Base-by-base conservation (phyloP, 2,329 filamentous ascomycete genomes). In the Ophidiomyces ophidiicola region DNA sequence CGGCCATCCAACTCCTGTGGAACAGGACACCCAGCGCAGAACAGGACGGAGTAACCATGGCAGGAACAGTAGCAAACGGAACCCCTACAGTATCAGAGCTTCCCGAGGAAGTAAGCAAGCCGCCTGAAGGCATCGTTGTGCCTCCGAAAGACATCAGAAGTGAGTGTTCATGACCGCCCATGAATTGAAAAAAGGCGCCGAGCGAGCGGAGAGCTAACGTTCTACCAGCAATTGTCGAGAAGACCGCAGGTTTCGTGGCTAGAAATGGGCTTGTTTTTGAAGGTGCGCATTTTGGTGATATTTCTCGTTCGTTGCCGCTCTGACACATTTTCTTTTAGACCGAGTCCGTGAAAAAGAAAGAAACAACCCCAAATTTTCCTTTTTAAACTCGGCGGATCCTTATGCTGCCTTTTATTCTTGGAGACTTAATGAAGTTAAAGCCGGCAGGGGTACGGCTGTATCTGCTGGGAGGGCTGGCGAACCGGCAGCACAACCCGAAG, bases 341-440 rank as follows among this genome's bases (percentile, higher is more conserved):
- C 78, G 81, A 50, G 81, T 98, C 49, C 79, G 83, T 53, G 78
- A 87, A 49, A 92, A 90, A 62, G 81, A 93, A 58, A 74, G 75
- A 51, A 71, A 71, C 49, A 90, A 92, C 54, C 75, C 83, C n/a
- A 93, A 92, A 56, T 90, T 96, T 60, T 84, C 80, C 52, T 98
- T 96, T 60, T 66, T 98, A 20, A 78, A 75, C 53, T 68, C 72
- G 11, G 71, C 75, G 50, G 88, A 98, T 62, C 73, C 86, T 2
- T 98, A 94, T 64, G 74, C 86, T 47, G 68, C 79, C 6, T 98
- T 82, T 63, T 98, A 94, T 58, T 66, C 78, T 64, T 98, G 90
- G 90, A 79, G 88, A 48, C 71, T 94, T 20, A 74, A 74, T 44
- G 88, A 96, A 64, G 81, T 94, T 58, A 80, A 74, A 52, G 80